Conservation (phyloP, 164 flowering plant species). For the Kalanchoe fedtschenkoi region DNA sequence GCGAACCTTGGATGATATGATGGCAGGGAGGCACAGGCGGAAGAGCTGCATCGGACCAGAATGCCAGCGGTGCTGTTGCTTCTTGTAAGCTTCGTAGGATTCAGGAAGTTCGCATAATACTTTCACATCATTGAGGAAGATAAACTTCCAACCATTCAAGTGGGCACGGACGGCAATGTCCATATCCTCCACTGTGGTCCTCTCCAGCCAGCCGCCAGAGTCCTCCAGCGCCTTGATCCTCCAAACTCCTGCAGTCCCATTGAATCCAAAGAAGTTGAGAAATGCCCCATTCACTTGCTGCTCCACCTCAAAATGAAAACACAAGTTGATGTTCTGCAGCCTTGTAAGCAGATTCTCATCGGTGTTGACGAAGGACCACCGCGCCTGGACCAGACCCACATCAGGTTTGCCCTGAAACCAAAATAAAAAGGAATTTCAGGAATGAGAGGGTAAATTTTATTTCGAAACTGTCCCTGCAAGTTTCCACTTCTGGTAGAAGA, state of each 20-base stretch:
- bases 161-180: conserved; percentile 63
- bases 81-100: conserved; percentile 65
- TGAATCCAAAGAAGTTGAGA: conserved; percentile 71
- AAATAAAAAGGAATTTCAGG: background rate
- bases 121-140: conserved; percentile 46
- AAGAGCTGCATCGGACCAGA: conserved; percentile 80
- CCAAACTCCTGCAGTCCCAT: conserved; percentile 82
- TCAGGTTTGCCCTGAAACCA: conserved; percentile 49
- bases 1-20: conserved; percentile 55
- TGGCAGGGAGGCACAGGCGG: conserved; percentile 51
- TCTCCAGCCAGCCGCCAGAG: conserved; percentile 74
- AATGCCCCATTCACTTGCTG: conserved; percentile 77
- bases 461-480: background rate
- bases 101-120: conserved; percentile 69
- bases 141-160: conserved; percentile 57
- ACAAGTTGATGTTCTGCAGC: conserved; percentile 63
- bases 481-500: background rate
- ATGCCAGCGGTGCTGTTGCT: conserved; percentile 79
- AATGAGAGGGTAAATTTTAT: background rate
- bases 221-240: conserved; percentile 67
- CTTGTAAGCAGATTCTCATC: conserved; percentile 70
- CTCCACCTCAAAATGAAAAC: conserved; percentile 81
- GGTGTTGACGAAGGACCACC: conserved; percentile 73
- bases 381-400: conserved; percentile 58
- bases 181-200: conserved; percentile 76